phyloP scores from a whole-genome alignment of 1,284 basidiomycete genomes.

The Cryptococcus hybrid region DNA sequence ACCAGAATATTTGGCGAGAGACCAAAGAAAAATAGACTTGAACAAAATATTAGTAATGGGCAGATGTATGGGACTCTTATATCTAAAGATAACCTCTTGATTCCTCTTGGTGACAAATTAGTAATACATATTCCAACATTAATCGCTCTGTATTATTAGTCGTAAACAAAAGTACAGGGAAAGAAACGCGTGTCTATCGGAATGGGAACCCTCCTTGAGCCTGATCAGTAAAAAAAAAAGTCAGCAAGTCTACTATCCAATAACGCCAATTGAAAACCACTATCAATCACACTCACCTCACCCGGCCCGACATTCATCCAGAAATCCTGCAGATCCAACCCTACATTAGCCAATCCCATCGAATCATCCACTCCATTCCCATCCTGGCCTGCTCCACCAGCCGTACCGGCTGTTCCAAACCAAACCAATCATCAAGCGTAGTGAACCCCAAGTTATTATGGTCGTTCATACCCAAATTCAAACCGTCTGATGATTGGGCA shows the following conservation, averaged over 20 bases:
- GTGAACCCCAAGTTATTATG: constrained; percentile 32
- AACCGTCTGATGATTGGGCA: constrained; percentile 4
- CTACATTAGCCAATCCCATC: constrained; percentile 18
- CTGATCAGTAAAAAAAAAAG: constrained; percentile 10
- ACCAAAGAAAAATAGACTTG: constrained; percentile 53
- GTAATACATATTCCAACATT: not conserved
- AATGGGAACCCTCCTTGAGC: constrained; percentile 43
- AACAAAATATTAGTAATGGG: not conserved
- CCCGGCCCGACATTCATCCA: constrained; percentile 42
- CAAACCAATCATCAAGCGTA: constrained; percentile 44
- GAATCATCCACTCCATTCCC: constrained; percentile 8
- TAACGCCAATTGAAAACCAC: too few species aligned
- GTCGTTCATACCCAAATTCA: constrained; percentile 1
- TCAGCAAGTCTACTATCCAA: not conserved
- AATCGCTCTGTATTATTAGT: not conserved
- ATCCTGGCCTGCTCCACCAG: constrained; percentile 13
- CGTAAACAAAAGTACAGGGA: not conserved
- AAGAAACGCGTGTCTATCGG: constrained; percentile 10
- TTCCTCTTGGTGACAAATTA: too few species aligned
- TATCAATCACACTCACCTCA: constrained; percentile 21
- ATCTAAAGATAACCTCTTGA: not conserved
- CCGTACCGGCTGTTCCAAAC: constrained; percentile 1
- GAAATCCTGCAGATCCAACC: constrained; percentile 35
- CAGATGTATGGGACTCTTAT: not conserved
- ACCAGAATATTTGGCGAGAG: constrained; percentile 85